Conservation (phyloP, 176 grass and related monocot species). For the Carex parvula region DNA sequence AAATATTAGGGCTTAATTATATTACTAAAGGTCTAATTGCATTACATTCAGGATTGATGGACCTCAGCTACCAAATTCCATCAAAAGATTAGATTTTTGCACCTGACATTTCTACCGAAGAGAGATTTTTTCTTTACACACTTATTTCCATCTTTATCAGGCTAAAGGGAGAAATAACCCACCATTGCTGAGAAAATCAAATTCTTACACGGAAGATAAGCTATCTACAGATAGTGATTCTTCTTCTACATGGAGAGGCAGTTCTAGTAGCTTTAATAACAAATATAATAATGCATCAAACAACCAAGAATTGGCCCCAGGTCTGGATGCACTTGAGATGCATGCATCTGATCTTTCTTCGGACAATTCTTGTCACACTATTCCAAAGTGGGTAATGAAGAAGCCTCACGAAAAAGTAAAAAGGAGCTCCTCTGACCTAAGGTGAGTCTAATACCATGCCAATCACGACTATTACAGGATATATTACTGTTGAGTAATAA, state of each 20-base stretch:
- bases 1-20: not conserved
- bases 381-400: not conserved
- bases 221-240: slow-evolving; percentile 25
- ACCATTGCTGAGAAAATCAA: not conserved
- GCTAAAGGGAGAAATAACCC: slow-evolving; percentile 6
- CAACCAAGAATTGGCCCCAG: not conserved
- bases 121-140: not conserved
- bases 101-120: not conserved
- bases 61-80: not conserved
- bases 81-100: not conserved
- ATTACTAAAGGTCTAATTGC: not conserved
- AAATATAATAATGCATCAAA: slow-evolving; percentile 4
- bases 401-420: slow-evolving; percentile 19
- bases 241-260: slow-evolving; percentile 23
- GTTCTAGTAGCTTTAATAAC: slow-evolving; percentile 16
- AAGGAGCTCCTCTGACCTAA: slow-evolving; percentile 21
- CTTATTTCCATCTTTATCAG: slow-evolving; percentile 4
- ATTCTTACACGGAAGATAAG: slow-evolving; percentile 23
- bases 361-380: slow-evolving; percentile 11
- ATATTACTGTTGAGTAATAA: too few relatives aligned
- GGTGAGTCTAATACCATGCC: not conserved
- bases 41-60: not conserved
- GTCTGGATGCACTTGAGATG: slow-evolving; percentile 4
- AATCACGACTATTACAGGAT: not conserved
- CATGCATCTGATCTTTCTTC: not conserved